These are phyloP conservation scores for Penicillium desertorum DNA, from an alignment of 495 filamentous ascomycete species.

Conservation along the genomic window DNA sequence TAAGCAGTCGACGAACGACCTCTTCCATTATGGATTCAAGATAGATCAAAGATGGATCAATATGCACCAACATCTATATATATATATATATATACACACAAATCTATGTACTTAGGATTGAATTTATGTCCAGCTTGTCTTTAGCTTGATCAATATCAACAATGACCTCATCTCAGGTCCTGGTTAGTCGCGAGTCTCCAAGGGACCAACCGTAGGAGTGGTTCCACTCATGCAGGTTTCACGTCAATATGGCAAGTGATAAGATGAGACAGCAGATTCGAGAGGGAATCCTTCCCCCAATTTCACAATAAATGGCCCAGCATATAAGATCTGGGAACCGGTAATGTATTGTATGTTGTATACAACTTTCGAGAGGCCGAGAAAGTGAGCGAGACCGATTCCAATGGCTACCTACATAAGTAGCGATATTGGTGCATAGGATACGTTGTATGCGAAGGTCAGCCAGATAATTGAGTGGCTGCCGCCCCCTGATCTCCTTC, in stretches of 20 bases:
- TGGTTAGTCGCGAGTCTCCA: slow-evolving; percentile 2
- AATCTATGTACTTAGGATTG: background rate
- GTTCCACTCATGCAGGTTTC: slow-evolving; percentile 13
- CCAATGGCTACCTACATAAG: background rate
- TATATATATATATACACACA: background rate
- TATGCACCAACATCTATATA: too few species aligned
- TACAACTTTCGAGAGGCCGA: background rate
- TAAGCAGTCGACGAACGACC: background rate
- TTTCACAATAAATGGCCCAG: background rate
- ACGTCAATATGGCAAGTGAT: slow-evolving; percentile 15
- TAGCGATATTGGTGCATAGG: background rate
- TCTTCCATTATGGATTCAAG: too few species aligned
- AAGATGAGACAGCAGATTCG: background rate
- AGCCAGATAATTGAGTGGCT: background rate
- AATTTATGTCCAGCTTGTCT: background rate
- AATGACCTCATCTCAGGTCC: slow-evolving; percentile 4
- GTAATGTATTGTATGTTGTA: background rate
- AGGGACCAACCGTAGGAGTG: background rate
- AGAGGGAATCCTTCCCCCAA: background rate
- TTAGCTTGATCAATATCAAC: background rate
- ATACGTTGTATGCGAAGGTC: background rate
- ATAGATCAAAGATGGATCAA: too few species aligned
- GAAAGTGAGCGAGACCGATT: background rate
- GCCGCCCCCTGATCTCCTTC: background rate
- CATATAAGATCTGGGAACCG: background rate